phyloP scores from a whole-genome alignment of 2,329 filamentous ascomycete genomes.

The Xylariaceae sp. region DNA sequence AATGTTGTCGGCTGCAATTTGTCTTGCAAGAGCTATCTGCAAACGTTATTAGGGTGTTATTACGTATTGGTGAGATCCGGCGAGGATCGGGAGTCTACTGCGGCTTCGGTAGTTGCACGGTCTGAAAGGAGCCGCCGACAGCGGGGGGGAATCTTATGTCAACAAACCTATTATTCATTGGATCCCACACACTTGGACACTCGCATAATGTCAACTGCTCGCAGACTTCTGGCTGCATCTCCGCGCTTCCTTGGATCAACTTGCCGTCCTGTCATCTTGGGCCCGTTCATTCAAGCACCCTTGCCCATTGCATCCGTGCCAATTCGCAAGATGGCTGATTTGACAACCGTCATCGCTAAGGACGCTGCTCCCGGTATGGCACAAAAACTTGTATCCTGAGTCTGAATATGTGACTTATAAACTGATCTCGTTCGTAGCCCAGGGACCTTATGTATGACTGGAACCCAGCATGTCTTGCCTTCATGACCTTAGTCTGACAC shows the following conservation, averaged over 20 bases:
- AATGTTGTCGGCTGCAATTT: too few relatives aligned
- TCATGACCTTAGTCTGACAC: conserved; percentile 4
- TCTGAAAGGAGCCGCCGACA: not conserved
- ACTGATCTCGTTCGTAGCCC: conserved; percentile 38
- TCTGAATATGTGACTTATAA: conserved; percentile 14
- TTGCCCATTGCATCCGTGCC: conserved; percentile 8
- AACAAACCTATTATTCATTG: not conserved
- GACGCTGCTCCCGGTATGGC: conserved; percentile 56
- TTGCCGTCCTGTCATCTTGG: not conserved
- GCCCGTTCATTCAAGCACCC: not conserved
- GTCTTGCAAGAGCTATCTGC: too few relatives aligned
- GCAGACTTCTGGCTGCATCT: conserved; percentile 18
- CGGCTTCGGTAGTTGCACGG: not conserved
- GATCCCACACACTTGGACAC: too few relatives aligned
- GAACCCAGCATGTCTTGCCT: not conserved
- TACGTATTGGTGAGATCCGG: too few relatives aligned
- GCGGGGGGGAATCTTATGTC: not conserved
- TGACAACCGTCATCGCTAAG: conserved; percentile 51
- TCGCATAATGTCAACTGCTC: conserved; percentile 19
- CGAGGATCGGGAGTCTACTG: not conserved
- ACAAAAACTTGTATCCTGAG: not conserved
- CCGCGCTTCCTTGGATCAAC: conserved; percentile 8
- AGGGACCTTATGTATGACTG: conserved; percentile 58
- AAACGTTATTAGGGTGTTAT: too few relatives aligned
- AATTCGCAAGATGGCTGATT: conserved; percentile 44